These are phyloP conservation scores for Penicillium sp. DNA, from an alignment of 2,329 filamentous ascomycete genomes.

Conservation along the genomic window DNA sequence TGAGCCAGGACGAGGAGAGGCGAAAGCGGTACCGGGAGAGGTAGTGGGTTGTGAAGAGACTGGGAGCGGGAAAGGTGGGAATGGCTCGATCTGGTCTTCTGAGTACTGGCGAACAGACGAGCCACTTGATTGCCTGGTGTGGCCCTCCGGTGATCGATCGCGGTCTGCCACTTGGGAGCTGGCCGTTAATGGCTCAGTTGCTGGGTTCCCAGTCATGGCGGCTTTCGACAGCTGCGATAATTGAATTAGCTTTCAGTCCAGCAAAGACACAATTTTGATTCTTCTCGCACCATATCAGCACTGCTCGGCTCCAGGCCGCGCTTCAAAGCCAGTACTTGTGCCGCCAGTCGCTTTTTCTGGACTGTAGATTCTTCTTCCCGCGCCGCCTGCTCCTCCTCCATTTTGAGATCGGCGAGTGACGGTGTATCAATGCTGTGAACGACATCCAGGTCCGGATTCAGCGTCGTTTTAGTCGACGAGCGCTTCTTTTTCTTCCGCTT, in stretches of 20 bases:
- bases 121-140: constrained; percentile 11
- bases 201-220: neutral
- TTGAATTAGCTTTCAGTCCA: neutral
- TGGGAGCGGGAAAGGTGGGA: constrained; percentile 31
- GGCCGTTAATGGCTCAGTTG: constrained; percentile 2
- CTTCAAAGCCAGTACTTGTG: constrained; percentile 56
- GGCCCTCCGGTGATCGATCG: constrained; percentile 2
- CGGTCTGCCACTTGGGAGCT: constrained; percentile 13
- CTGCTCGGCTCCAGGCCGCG: constrained; percentile 49
- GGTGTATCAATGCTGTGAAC: constrained; percentile 41
- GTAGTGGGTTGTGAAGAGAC: constrained; percentile 7
- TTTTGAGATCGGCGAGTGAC: constrained; percentile 57
- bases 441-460: constrained; percentile 27
- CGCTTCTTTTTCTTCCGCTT: constrained; percentile 36
- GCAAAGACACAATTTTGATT: neutral
- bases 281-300: constrained; percentile 30
- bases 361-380: constrained; percentile 59
- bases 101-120: constrained; percentile 18
- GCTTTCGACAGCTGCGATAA: neutral
- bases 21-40: constrained; percentile 3
- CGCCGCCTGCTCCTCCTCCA: constrained; percentile 58
- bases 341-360: constrained; percentile 55
- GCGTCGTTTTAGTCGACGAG: constrained; percentile 30
- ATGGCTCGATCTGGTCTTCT: constrained; percentile 34
- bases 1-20: constrained; percentile 14